Conservation (phyloP, 148 eudicot genomes). For the Limonium bicolor region DNA sequence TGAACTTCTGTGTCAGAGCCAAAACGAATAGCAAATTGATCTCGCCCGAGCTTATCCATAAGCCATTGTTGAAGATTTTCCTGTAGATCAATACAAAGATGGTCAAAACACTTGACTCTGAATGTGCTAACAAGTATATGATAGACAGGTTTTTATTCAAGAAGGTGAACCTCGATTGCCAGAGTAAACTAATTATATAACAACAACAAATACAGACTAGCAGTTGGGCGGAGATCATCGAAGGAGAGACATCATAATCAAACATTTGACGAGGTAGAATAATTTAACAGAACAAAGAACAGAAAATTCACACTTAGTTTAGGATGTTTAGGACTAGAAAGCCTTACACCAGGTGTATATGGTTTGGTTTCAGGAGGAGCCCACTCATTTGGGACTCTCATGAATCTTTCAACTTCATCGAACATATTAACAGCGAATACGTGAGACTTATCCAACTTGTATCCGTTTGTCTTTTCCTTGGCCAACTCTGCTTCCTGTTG, state of each 20-base stretch:
- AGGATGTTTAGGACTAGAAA: too few species aligned
- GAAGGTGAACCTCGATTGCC: too few species aligned
- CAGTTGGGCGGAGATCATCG: not conserved
- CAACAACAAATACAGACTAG: not conserved
- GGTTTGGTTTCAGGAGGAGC: slow-evolving; percentile 83
- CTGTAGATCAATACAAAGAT: slow-evolving; percentile 29
- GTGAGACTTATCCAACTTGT: slow-evolving; percentile 59
- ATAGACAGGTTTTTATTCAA: too few species aligned
- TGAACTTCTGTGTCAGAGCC: slow-evolving; percentile 62
- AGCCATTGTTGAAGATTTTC: slow-evolving; percentile 86
- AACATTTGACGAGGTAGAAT: too few species aligned
- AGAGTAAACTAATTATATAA: not conserved
- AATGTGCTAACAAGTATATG: too few species aligned
- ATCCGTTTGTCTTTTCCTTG: slow-evolving; percentile 53
- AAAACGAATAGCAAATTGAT: slow-evolving; percentile 82
- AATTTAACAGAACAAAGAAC: not conserved
- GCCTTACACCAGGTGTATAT: slow-evolving; percentile 57
- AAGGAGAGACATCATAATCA: too few species aligned
- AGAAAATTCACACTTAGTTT: too few species aligned
- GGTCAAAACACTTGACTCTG: too few species aligned
- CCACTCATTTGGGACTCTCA: slow-evolving; percentile 87
- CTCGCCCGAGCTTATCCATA: slow-evolving; percentile 78
- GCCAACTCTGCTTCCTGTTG: slow-evolving; percentile 76
- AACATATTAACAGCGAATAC: slow-evolving; percentile 68
- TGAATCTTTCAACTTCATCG: slow-evolving; percentile 71